A percentile compares a stretch with the other conserved stretches of the same genome.
Evolutionary conservation across 2,329 filamentous ascomycete species (phyloP).

Genomic region (Aspergillus fumigatiaffinis): DNA sequence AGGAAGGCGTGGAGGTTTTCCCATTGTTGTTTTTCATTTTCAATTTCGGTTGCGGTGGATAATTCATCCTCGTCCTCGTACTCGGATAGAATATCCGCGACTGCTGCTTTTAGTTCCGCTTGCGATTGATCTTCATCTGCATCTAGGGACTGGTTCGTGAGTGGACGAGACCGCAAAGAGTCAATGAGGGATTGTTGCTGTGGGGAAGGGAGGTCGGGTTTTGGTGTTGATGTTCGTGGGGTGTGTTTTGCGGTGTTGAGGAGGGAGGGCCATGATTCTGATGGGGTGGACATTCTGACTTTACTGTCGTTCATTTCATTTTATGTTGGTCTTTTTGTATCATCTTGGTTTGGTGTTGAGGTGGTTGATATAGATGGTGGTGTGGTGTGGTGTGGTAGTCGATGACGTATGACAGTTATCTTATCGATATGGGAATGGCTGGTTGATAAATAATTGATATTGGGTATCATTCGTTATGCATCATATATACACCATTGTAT

Average conservation of each 20-base stretch:
- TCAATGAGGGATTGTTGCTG: not conserved
- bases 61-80: not conserved
- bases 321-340: not conserved
- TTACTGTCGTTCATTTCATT: too few relatives aligned
- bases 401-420: too few relatives aligned
- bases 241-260: not conserved
- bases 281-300: too few relatives aligned
- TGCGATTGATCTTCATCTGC: not conserved
- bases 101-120: not conserved
- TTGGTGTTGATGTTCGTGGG: not conserved
- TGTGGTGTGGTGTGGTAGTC: not conserved
- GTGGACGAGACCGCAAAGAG: not conserved
- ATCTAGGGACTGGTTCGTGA: not conserved
- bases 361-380: not conserved
- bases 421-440: too few relatives aligned
- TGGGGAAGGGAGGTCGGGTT: not conserved
- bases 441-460: too few relatives aligned
- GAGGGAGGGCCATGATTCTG: not conserved
- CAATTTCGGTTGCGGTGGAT: too few relatives aligned
- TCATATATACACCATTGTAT: too few relatives aligned
- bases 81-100: not conserved
- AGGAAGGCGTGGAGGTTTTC: slow-evolving; percentile 5
- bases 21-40: not conserved
- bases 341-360: not conserved
- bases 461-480: too few relatives aligned